Evolutionary conservation across 495 filamentous ascomycete species (phyloP).

Genomic region (Viridothelium virens): DNA sequence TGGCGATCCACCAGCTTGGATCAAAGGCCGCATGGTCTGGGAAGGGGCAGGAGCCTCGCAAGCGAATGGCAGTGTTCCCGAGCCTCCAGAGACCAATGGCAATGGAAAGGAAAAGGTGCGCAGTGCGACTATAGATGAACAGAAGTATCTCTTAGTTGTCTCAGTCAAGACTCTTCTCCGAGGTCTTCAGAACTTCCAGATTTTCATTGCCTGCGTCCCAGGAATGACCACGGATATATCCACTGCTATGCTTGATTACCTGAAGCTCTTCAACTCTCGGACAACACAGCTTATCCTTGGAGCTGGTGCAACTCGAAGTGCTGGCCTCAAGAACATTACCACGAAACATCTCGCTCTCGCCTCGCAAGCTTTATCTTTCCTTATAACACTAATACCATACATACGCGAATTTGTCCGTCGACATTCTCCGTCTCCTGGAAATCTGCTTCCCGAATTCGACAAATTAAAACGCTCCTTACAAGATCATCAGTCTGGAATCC

Average conservation of each 20-base stretch:
- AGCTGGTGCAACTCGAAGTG: slow-evolving; percentile 83
- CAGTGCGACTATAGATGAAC: slow-evolving; percentile 71
- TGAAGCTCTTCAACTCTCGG: slow-evolving; percentile 88
- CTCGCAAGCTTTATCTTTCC: slow-evolving; percentile 81
- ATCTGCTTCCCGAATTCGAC: slow-evolving; percentile 80
- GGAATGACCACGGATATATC: slow-evolving; percentile 81
- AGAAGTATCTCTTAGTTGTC: slow-evolving; percentile 76
- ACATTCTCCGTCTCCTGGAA: slow-evolving; percentile 39
- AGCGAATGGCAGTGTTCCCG: slow-evolving; percentile 25
- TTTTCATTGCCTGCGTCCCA: slow-evolving; percentile 74
- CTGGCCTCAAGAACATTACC: slow-evolving; percentile 91
- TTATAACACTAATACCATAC: slow-evolving; percentile 80
- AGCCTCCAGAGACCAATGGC: slow-evolving; percentile 41
- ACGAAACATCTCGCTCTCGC: slow-evolving; percentile 92
- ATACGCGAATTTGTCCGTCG: slow-evolving; percentile 84
- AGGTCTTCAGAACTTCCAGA: slow-evolving; percentile 73
- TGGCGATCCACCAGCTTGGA: slow-evolving; percentile 69
- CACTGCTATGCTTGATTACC: slow-evolving; percentile 58
- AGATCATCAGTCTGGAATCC: slow-evolving; percentile 88
- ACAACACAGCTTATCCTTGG: slow-evolving; percentile 91
- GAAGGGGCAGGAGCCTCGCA: slow-evolving; percentile 27
- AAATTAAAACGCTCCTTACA: slow-evolving; percentile 81
- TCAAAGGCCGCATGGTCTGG: slow-evolving; percentile 55
- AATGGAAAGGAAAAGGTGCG: slow-evolving; percentile 57
- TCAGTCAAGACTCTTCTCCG: slow-evolving; percentile 71